Evolutionary conservation across 2,329 filamentous ascomycete species (phyloP).

Genomic region (Sporothrix dimorphospora): DNA sequence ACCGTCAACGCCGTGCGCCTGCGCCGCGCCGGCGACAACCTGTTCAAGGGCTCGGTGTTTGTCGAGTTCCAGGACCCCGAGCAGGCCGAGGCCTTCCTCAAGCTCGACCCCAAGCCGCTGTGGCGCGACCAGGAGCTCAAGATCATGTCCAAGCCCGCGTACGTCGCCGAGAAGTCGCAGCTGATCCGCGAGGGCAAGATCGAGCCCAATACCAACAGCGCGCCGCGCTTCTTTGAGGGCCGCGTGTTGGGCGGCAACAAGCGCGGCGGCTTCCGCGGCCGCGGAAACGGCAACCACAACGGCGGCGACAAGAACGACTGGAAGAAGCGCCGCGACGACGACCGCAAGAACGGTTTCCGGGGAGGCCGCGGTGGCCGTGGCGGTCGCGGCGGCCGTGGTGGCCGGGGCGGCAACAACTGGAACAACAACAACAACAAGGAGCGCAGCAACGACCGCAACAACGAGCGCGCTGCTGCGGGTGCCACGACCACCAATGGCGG

Average conservation of each 20-base stretch:
- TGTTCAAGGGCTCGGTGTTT: slow-evolving; percentile 96
- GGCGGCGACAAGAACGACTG: slow-evolving; percentile 58
- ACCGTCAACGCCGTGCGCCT: slow-evolving; percentile 78
- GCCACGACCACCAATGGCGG: slow-evolving; percentile 33
- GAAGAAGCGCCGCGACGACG: slow-evolving; percentile 65
- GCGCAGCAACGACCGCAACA: slow-evolving; percentile 33
- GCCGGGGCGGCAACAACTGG: slow-evolving; percentile 42
- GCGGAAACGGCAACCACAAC: slow-evolving; percentile 43
- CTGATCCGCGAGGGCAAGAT: slow-evolving; percentile 73
- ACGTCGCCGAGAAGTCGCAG: slow-evolving; percentile 75
- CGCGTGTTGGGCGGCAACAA: slow-evolving; percentile 44
- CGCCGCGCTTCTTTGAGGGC: slow-evolving; percentile 55
- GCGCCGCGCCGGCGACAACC: slow-evolving; percentile 70
- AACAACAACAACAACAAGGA: slow-evolving; percentile 40
- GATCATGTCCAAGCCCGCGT: slow-evolving; percentile 86
- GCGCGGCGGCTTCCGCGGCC: slow-evolving; percentile 45
- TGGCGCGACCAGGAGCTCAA: slow-evolving; percentile 80
- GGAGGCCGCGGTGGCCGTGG: slow-evolving; percentile 46
- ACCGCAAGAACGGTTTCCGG: slow-evolving; percentile 63
- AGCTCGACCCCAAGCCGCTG: slow-evolving; percentile 76
- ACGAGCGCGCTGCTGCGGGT: slow-evolving; percentile 38
- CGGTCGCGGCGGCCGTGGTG: slow-evolving; percentile 44
- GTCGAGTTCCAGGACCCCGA: slow-evolving; percentile 87
- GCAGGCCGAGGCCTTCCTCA: slow-evolving; percentile 77
- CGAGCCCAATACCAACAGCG: slow-evolving; percentile 55